Percentiles rank a stretch among this genome's conserved stretches.
Evolutionary conservation across 2,329 filamentous ascomycete genomes (phyloP).

Genomic region (Aspergillus udagawae): DNA sequence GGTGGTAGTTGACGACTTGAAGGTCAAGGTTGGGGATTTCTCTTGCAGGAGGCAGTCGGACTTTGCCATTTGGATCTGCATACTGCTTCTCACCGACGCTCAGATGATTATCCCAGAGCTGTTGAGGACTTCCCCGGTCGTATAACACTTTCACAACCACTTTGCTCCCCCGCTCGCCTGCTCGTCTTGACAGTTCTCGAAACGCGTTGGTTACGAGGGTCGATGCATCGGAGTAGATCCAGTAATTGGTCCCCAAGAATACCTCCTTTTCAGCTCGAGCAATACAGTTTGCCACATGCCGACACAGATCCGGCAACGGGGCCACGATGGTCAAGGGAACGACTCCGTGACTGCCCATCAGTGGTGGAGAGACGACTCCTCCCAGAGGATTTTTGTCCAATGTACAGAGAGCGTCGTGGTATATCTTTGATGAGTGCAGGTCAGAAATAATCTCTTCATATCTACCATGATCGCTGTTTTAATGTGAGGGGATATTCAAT

Average conservation of each 20-base stretch:
- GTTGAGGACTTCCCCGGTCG: conserved; percentile 61
- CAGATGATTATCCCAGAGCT: conserved; percentile 63
- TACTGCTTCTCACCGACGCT: conserved; percentile 57
- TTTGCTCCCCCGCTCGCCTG: conserved; percentile 53
- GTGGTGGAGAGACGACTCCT: conserved; percentile 53
- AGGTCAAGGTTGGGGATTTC: conserved; percentile 70
- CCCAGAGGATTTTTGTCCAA: conserved; percentile 39
- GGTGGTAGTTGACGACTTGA: conserved; percentile 69
- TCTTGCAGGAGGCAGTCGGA: conserved; percentile 58
- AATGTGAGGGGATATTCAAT: not conserved
- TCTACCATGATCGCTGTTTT: not conserved
- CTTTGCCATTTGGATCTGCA: conserved; percentile 44
- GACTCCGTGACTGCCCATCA: conserved; percentile 60
- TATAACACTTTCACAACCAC: conserved; percentile 72
- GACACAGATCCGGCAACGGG: conserved; percentile 64
- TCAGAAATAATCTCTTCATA: not conserved
- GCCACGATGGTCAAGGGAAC: conserved; percentile 67
- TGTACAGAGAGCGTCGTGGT: conserved; percentile 57
- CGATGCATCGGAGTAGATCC: conserved; percentile 66
- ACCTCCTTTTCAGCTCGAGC: conserved; percentile 68
- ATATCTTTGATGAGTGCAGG: conserved; percentile 42
- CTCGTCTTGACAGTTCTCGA: conserved; percentile 63
- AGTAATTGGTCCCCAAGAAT: conserved; percentile 71
- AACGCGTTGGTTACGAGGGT: conserved; percentile 65
- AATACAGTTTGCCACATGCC: conserved; percentile 74